A percentile compares a stretch with the other conserved stretches of the same genome.
Evolutionary conservation across 2,329 filamentous ascomycete species (phyloP).

Genomic region (Penicillium frequentans): DNA sequence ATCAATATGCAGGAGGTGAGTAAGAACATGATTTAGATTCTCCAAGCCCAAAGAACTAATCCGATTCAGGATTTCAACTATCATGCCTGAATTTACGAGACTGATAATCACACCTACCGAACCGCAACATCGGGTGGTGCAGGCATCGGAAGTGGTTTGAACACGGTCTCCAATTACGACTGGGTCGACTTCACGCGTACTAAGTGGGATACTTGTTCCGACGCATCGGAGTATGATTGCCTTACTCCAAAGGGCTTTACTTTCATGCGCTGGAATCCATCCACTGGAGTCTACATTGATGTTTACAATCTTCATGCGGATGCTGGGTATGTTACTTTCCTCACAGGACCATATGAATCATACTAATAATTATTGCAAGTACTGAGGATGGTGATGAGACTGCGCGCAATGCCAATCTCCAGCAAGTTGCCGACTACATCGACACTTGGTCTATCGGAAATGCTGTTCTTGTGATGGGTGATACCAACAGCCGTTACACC

Average conservation of each 20-base stretch:
- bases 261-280: slow-evolving; percentile 60
- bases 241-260: slow-evolving; percentile 70
- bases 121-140: slow-evolving; percentile 67
- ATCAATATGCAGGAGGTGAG: slow-evolving; percentile 64
- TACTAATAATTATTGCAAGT: slow-evolving; percentile 15
- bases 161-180: slow-evolving; percentile 60
- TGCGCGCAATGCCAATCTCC: slow-evolving; percentile 60
- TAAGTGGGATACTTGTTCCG: slow-evolving; percentile 56
- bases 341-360: neutral
- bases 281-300: slow-evolving; percentile 58
- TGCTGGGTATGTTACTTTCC: slow-evolving; percentile 49
- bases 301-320: slow-evolving; percentile 68
- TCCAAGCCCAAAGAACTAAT: neutral
- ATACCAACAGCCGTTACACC: slow-evolving; percentile 67
- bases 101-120: slow-evolving; percentile 52
- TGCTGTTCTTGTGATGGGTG: slow-evolving; percentile 63
- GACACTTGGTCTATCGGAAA: slow-evolving; percentile 57
- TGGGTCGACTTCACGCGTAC: slow-evolving; percentile 58
- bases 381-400: slow-evolving; percentile 52
- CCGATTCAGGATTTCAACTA: slow-evolving; percentile 62
- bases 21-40: neutral
- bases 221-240: slow-evolving; percentile 59
- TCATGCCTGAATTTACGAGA: slow-evolving; percentile 62
- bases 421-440: slow-evolving; percentile 61
- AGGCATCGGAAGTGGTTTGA: slow-evolving; percentile 63